Percentiles rank a stretch among this genome's conserved stretches.
phyloP scores from a whole-genome alignment of 139 green algal species.

The Asterochloris sp. region DNA sequence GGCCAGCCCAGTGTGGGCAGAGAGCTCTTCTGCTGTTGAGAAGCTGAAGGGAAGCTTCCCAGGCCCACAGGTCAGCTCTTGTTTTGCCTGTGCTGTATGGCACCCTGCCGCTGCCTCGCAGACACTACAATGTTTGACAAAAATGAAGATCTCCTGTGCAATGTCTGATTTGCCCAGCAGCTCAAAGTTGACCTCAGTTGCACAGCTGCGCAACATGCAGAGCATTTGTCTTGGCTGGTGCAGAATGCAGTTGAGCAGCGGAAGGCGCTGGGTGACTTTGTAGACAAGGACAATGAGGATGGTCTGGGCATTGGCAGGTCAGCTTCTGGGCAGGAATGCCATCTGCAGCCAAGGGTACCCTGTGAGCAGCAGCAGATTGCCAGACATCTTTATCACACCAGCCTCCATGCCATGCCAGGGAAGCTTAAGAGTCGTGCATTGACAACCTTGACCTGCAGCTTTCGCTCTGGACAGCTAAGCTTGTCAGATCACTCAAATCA shows the following conservation, averaged over 20 bases:
- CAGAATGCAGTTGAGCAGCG: slow-evolving; percentile 4
- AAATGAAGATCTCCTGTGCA: neutral
- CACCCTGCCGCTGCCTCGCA: too few species aligned
- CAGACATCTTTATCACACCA: too few species aligned
- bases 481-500: too few species aligned
- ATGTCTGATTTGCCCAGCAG: neutral
- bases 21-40: slow-evolving; percentile 9
- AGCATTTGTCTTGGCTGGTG: neutral
- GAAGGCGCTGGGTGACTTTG: neutral
- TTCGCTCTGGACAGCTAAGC: too few species aligned
- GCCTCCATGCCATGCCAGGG: too few species aligned
- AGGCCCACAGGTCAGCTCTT: neutral
- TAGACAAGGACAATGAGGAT: slow-evolving; percentile 1
- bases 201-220: too few species aligned
- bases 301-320: too few species aligned
- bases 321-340: too few species aligned
- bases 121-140: neutral
- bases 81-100: neutral
- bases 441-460: too few species aligned
- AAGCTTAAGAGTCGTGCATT: too few species aligned
- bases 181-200: neutral
- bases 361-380: too few species aligned
- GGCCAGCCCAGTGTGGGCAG: neutral
- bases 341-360: too few species aligned
- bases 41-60: slow-evolving; percentile 7